Evolutionary conservation across 2,329 filamentous ascomycete species (phyloP), one percentile per base, ranked within the genome.

Genomic region (Xylaria hypoxylon): DNA sequence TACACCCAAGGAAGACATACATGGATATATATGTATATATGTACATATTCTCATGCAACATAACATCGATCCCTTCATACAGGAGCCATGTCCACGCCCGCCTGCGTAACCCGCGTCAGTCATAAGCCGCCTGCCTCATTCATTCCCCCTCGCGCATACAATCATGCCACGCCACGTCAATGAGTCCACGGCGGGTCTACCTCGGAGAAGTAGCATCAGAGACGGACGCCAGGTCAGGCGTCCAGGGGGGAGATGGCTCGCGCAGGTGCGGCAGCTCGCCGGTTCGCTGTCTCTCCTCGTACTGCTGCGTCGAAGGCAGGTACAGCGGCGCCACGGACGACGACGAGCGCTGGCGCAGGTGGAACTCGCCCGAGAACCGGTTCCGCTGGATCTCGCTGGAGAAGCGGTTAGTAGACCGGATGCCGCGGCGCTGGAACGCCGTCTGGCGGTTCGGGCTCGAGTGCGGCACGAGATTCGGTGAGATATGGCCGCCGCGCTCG

Each of bases 231-330:
- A 68, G 51, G 24, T 68, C 59, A 3, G 68, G 68, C 6, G 68
- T 70, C 62, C 59, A 67, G 1, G 68, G 68, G 2, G 68, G 68
- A 7, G 68, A 68, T 6, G 68, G 68, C 53, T 70, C 66, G n/a
- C 68, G 65, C 15, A 60, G 17, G 24, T 44, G 65, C 5, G 58
- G 45, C n/a, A 53, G 7, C 6, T 59, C 15, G 38, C 26, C 31
- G n/a, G 31, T n/a, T 6, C 45, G 28, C 51, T 45, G 45, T 31
- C 52, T 44, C n/a, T 68, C 61, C 10, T 65, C 45, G 26, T 53
- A 55, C 47, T 40, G 53, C 31, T 64, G 68, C 2, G 65, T 48
- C 17, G 59, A 64, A 2, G 68, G 59, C 28, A 70, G 53, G 44
- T 68, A 70, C 17, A 68, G 63, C 28, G 68, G 68, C 17, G 52